Conservation (phyloP, 306 rosid species). For the Gastrolobium bilobum region DNA sequence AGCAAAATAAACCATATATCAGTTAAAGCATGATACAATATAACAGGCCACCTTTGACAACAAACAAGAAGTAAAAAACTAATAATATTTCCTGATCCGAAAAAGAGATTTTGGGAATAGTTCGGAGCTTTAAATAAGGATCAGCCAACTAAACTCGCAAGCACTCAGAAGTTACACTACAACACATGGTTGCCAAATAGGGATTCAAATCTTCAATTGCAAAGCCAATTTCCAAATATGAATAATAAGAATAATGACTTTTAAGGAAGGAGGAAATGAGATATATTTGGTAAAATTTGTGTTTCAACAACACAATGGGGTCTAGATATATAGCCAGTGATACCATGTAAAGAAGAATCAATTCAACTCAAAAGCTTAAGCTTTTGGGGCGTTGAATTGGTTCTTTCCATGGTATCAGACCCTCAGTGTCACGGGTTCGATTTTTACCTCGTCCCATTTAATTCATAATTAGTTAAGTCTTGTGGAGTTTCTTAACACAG, state of each 20-base stretch:
- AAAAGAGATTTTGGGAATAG: neutral
- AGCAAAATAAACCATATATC: constrained; percentile 32
- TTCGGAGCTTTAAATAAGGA: neutral
- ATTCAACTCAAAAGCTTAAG: too few relatives aligned
- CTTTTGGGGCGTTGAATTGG: too few relatives aligned
- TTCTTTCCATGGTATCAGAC: too few relatives aligned
- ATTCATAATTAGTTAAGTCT: too few relatives aligned
- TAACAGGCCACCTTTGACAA: constrained; percentile 15
- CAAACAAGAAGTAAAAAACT: neutral
- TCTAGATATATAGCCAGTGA: too few relatives aligned
- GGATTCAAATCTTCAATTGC: neutral
- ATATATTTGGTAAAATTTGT: too few relatives aligned
- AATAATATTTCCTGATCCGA: neutral
- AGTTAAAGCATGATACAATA: neutral
- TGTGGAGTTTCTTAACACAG: too few relatives aligned
- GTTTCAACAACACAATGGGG: too few relatives aligned
- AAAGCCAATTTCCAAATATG: neutral
- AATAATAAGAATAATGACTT: neutral
- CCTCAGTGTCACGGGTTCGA: too few relatives aligned
- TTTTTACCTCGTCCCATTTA: too few relatives aligned
- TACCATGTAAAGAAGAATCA: too few relatives aligned
- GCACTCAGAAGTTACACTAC: constrained; percentile 15
- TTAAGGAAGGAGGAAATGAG: too few relatives aligned
- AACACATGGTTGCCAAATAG: neutral
- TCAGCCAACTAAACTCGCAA: constrained; percentile 15